These are phyloP conservation scores for Scytalidium sp. DNA, from an alignment of 2,329 filamentous ascomycete species.

Conservation along the genomic window DNA sequence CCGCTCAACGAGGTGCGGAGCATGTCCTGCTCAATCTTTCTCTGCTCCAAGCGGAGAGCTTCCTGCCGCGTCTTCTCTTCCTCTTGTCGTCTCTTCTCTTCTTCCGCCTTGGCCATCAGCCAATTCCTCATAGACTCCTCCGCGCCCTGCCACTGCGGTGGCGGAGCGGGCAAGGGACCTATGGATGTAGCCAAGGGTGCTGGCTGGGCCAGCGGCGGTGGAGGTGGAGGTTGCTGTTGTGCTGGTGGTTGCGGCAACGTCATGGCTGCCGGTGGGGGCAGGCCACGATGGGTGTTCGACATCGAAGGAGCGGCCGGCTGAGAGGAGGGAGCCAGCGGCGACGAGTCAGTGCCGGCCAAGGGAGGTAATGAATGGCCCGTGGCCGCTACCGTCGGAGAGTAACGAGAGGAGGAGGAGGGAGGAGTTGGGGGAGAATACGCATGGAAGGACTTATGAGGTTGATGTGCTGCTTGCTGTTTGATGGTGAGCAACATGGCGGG, in stretches of 20 bases:
- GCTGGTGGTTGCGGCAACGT: slow-evolving; percentile 44
- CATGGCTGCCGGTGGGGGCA: slow-evolving; percentile 68
- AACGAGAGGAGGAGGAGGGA: slow-evolving; percentile 34
- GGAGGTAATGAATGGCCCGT: slow-evolving; percentile 28
- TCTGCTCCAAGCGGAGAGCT: slow-evolving; percentile 65
- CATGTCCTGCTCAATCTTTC: slow-evolving; percentile 71
- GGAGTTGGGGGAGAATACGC: slow-evolving; percentile 40
- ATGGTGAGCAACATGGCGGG: slow-evolving; percentile 48
- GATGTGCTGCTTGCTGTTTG: slow-evolving; percentile 40
- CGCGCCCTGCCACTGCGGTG: slow-evolving; percentile 62
- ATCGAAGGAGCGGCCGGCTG: slow-evolving; percentile 54
- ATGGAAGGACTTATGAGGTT: slow-evolving; percentile 44
- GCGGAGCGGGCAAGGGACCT: slow-evolving; percentile 58
- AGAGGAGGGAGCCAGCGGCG: slow-evolving; percentile 16
- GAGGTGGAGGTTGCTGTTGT: slow-evolving; percentile 20
- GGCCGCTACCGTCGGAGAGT: slow-evolving; percentile 34
- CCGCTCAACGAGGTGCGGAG: slow-evolving; percentile 64
- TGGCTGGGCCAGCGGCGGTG: slow-evolving; percentile 30
- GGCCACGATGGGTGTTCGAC: slow-evolving; percentile 66
- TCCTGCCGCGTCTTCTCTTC: slow-evolving; percentile 67
- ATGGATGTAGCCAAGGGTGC: slow-evolving; percentile 32
- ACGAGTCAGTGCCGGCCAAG: slow-evolving; percentile 22
- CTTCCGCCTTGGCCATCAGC: slow-evolving; percentile 69
- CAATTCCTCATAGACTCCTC: slow-evolving; percentile 72
- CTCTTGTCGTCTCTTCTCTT: slow-evolving; percentile 71